Evolutionary conservation across 768 basidiomycete genomes (phyloP).

Genomic region (Leccinum obscurum): DNA sequence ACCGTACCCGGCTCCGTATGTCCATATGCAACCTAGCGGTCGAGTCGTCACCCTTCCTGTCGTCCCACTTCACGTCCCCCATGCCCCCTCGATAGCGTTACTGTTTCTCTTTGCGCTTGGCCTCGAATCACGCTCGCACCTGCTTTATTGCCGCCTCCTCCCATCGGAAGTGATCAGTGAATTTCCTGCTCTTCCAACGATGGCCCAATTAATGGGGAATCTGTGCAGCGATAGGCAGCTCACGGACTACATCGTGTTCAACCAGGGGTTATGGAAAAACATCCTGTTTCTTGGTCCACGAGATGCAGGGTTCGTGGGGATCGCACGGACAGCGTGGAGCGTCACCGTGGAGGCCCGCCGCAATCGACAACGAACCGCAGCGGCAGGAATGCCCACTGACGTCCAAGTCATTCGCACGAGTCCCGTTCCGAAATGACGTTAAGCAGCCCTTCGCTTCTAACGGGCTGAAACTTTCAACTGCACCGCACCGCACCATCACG

Average conservation of each 20-base stretch:
- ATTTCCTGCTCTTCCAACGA: slow-evolving; percentile 60
- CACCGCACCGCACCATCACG: slow-evolving; percentile 16
- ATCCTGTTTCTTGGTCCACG: slow-evolving; percentile 53
- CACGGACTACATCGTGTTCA: slow-evolving; percentile 36
- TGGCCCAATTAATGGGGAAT: slow-evolving; percentile 52
- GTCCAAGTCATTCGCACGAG: slow-evolving; percentile 9
- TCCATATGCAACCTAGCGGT: slow-evolving; percentile 17
- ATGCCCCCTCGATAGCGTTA: slow-evolving; percentile 53
- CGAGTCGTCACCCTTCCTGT: slow-evolving; percentile 53
- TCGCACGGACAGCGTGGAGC: slow-evolving; percentile 67
- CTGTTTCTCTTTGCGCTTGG: slow-evolving; percentile 59
- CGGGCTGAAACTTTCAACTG: not conserved
- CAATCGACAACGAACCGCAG: slow-evolving; percentile 24
- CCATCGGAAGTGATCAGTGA: slow-evolving; percentile 51
- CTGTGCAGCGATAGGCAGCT: slow-evolving; percentile 39
- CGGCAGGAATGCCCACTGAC: slow-evolving; percentile 14
- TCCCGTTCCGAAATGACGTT: slow-evolving; percentile 22
- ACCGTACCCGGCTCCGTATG: slow-evolving; percentile 33
- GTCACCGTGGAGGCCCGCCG: slow-evolving; percentile 66
- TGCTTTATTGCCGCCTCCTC: slow-evolving; percentile 53
- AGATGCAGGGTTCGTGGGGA: slow-evolving; percentile 44
- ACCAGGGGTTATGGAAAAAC: slow-evolving; percentile 70
- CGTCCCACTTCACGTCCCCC: slow-evolving; percentile 48
- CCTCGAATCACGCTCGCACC: slow-evolving; percentile 48
- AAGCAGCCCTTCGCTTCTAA: slow-evolving; percentile 9